These are phyloP conservation scores for Rehmannia glutinosa DNA, from an alignment of 257 asterid species.

Conservation along the genomic window DNA sequence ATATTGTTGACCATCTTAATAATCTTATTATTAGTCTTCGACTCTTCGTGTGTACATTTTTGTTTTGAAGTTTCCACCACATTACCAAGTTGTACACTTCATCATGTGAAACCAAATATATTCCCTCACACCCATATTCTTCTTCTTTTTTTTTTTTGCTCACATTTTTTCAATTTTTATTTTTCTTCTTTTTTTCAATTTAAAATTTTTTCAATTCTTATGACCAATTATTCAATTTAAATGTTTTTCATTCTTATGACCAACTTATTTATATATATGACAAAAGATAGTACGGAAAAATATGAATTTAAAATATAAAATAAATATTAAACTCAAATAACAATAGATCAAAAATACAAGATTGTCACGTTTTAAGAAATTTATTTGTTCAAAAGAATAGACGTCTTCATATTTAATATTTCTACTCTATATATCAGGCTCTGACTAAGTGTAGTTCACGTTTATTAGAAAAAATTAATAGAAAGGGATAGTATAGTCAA, in stretches of 20 bases:
- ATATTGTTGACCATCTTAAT: slow-evolving; percentile 17
- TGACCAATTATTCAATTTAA: no score
- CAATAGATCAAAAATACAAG: no score
- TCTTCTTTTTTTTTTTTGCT: background rate
- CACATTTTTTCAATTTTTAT: no score
- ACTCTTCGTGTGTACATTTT: slow-evolving; percentile 1
- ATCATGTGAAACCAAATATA: slow-evolving; percentile 6
- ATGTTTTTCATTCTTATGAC: no score
- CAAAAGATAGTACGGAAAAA: no score
- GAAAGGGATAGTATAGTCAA: background rate
- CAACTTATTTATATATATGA: no score
- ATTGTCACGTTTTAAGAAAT: no score
- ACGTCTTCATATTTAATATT: background rate
- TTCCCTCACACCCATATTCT: no score
- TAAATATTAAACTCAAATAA: no score
- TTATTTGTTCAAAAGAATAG: background rate
- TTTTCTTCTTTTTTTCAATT: no score
- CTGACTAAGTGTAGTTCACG: background rate
- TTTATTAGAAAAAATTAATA: background rate
- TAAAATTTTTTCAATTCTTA: background rate
- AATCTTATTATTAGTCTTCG: background rate
- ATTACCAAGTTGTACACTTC: background rate
- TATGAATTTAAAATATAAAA: no score
- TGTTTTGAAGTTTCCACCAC: slow-evolving; percentile 14
- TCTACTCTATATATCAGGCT: background rate